phyloP scores from a whole-genome alignment of 192 early-diverging fungal species.

The Piromyces finnis region DNA sequence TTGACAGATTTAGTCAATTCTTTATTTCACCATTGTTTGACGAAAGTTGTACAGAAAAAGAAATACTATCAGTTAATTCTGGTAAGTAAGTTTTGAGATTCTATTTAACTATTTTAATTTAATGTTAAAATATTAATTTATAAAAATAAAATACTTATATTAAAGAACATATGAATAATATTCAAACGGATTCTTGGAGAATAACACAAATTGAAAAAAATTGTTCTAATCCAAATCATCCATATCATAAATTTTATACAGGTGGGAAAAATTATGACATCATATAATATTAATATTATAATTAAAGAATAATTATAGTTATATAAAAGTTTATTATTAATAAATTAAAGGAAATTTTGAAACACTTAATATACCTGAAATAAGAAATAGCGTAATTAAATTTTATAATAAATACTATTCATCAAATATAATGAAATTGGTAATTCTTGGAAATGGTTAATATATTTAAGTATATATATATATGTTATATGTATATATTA shows the following conservation, averaged over 20 bases:
- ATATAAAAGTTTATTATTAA: not conserved
- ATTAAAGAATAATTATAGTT: too few relatives aligned
- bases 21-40: conserved; percentile 83
- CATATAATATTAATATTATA: too few relatives aligned
- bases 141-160: too few relatives aligned
- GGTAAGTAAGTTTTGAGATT: too few relatives aligned
- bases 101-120: too few relatives aligned
- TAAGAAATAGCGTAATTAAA: conserved; percentile 68
- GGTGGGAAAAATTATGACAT: not conserved
- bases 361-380: conserved; percentile 50
- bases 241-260: conserved; percentile 79
- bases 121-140: too few relatives aligned
- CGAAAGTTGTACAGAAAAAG: conserved; percentile 74
- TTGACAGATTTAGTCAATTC: conserved; percentile 77
- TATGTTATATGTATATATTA: not conserved
- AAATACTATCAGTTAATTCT: conserved; percentile 85
- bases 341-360: conserved; percentile 48
- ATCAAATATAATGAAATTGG: conserved; percentile 87
- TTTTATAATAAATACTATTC: conserved; percentile 84
- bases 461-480: too few relatives aligned
- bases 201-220: conserved; percentile 74
- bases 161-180: conserved; percentile 86
- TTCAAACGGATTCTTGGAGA: conserved; percentile 77
- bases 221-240: conserved; percentile 56
- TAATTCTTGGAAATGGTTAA: conserved; percentile 60